Base-by-base conservation (phyloP, 768 basidiomycete species). In the Calocybe gangraenosa region DNA sequence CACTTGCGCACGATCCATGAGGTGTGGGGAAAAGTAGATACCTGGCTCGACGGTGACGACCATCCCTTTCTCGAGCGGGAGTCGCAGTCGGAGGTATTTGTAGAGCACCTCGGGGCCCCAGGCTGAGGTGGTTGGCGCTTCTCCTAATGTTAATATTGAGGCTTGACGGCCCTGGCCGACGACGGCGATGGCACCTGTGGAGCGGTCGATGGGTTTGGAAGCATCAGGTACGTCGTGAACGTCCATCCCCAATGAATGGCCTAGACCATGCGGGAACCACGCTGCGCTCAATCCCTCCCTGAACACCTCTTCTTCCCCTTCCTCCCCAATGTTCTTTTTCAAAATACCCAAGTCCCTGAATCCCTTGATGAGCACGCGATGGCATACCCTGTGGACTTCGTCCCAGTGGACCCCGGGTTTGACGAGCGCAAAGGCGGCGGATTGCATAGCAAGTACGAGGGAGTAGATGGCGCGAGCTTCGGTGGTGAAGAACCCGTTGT, bases 231-330 rank as follows among this genome's bases (percentile, higher is more conserved):
- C 89, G 56, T 96, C 94, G 59, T 96, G 95, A 1, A 97, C 93
- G 60, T 98, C 95, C 64, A 96, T 70, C 9, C 95, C 95, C 33
- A 97, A 70, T 5, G 87, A 87, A 60, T 97, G 94, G 0, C 92
- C 92, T 31, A 87, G 69, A 2, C 94, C 95, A 58, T 97, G 94
- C 8, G 94, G 94, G 77, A 90, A 97, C 73, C 97, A 97, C 0
- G 91, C 89, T 1, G 82, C 67, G 50, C 83, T 83, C 34, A 89
- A 65, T 0, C 92, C 93, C 3, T 82, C 83, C 14, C 75, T 75
- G 6, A 96, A 70, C 45, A 97, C 82, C 18, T 78, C 79, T 41
- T 81, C 76, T 51, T 79, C 78, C 78, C 69, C 56, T 28, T 30
- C 80, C 82, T 77, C 74, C 74, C 0, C 73, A 76, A n/a, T 23